Conservation (phyloP, 2,329 filamentous ascomycete genomes). For the Furcasterigmium sp. region DNA sequence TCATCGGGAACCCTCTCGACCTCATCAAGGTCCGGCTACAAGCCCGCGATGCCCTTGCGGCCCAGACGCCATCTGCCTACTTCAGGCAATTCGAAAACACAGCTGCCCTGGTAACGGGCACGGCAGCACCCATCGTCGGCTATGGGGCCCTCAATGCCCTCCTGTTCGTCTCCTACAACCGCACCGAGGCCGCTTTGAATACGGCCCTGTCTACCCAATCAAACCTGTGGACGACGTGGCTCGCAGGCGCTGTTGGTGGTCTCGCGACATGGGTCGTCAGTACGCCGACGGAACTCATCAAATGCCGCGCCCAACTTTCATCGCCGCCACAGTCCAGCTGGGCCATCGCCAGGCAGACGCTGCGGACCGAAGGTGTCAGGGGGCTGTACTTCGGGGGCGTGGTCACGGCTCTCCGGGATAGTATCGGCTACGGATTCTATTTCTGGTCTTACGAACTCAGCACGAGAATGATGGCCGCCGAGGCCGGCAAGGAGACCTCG, state of each 20-base stretch:
- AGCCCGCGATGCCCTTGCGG: constrained; percentile 33
- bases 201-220: constrained; percentile 24
- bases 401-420: constrained; percentile 78
- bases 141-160: constrained; percentile 90
- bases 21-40: constrained; percentile 74
- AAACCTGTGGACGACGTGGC: constrained; percentile 64
- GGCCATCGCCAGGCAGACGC: constrained; percentile 57
- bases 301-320: constrained; percentile 75
- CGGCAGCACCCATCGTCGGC: constrained; percentile 79
- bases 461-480: constrained; percentile 50
- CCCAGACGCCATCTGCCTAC: constrained; percentile 12
- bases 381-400: constrained; percentile 78
- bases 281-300: constrained; percentile 84
- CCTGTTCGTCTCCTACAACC: constrained; percentile 87
- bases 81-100: constrained; percentile 27
- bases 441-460: constrained; percentile 88
- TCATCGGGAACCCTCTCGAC: constrained; percentile 18
- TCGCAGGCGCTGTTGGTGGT: constrained; percentile 76
- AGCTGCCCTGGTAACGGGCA: constrained; percentile 51
- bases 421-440: constrained; percentile 94
- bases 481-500: constrained; percentile 13
- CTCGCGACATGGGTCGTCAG: constrained; percentile 82
- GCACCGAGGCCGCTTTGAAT: constrained; percentile 62
- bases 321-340: constrained; percentile 48
- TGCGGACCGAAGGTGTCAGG: constrained; percentile 50